Percentiles rank a stretch among this genome's conserved stretches.
Evolutionary conservation across 2,329 filamentous ascomycete species (phyloP).

Genomic region (Stagonosporopsis chrysanthemi): DNA sequence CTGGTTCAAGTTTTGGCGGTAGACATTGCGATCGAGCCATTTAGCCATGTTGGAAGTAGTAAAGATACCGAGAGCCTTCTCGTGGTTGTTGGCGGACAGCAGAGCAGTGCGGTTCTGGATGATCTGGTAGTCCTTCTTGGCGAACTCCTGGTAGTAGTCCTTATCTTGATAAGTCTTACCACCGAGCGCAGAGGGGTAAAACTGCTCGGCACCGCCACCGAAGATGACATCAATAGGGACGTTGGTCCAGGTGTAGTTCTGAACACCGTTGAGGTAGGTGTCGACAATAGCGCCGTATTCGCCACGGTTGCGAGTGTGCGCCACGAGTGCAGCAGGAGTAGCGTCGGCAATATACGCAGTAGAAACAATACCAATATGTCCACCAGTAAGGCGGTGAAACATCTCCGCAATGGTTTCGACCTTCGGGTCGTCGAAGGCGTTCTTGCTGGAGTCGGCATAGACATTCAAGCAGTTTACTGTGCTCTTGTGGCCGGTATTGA

Average conservation of each 20-base stretch:
- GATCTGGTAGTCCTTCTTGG: constrained; percentile 74
- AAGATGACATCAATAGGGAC: constrained; percentile 80
- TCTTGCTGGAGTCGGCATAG: constrained; percentile 77
- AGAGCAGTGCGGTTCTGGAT: constrained; percentile 78
- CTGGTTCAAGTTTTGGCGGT: constrained; percentile 72
- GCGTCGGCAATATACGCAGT: constrained; percentile 86
- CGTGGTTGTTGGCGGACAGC: constrained; percentile 61
- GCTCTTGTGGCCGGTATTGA: constrained; percentile 85
- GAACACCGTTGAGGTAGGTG: constrained; percentile 76
- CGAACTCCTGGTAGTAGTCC: constrained; percentile 76
- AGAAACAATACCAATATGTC: constrained; percentile 69
- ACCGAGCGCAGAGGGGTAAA: constrained; percentile 64
- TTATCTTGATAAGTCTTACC: constrained; percentile 71
- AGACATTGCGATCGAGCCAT: constrained; percentile 87
- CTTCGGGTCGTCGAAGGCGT: constrained; percentile 83
- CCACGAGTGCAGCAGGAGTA: constrained; percentile 70
- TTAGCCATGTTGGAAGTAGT: constrained; percentile 77
- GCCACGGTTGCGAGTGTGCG: constrained; percentile 73
- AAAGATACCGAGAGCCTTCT: constrained; percentile 79
- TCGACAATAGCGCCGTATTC: constrained; percentile 77
- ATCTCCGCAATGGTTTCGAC: constrained; percentile 84
- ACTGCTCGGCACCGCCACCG: constrained; percentile 83
- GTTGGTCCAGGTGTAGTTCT: constrained; percentile 81
- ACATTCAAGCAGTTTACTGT: constrained; percentile 83
- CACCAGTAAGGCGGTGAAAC: constrained; percentile 72